phyloP scores from a whole-genome alignment of 2,329 filamentous ascomycete species.

The Colletotrichum somersetense region DNA sequence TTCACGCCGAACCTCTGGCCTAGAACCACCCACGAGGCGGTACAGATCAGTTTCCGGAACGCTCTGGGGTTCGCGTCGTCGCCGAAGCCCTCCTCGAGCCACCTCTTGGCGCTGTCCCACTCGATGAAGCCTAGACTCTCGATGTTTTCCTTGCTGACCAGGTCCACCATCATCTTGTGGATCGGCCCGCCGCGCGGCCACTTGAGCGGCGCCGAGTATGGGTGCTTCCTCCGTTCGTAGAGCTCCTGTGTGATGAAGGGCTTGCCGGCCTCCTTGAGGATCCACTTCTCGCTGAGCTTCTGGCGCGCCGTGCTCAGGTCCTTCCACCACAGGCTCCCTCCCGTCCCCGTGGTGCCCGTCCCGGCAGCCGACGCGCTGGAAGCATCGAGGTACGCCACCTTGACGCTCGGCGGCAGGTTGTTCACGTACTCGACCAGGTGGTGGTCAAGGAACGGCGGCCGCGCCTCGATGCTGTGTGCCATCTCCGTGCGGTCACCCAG shows the following conservation, averaged over 20 bases:
- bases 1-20: slow-evolving; percentile 36
- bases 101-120: slow-evolving; percentile 50
- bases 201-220: slow-evolving; percentile 60
- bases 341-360: neutral
- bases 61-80: slow-evolving; percentile 48
- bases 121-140: slow-evolving; percentile 56
- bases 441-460: slow-evolving; percentile 54
- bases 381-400: slow-evolving; percentile 43
- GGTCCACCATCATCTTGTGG: slow-evolving; percentile 48
- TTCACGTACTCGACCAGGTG: slow-evolving; percentile 50
- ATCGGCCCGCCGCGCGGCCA: slow-evolving; percentile 59
- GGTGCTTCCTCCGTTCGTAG: slow-evolving; percentile 63
- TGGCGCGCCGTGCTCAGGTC: slow-evolving; percentile 35
- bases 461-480: slow-evolving; percentile 53
- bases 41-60: slow-evolving; percentile 32
- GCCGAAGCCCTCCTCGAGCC: slow-evolving; percentile 55
- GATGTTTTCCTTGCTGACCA: slow-evolving; percentile 54
- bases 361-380: slow-evolving; percentile 7
- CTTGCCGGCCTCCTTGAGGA: slow-evolving; percentile 59
- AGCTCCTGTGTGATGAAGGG: slow-evolving; percentile 61
- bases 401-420: slow-evolving; percentile 48
- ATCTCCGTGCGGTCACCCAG: slow-evolving; percentile 53
- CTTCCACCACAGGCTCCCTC: slow-evolving; percentile 57
- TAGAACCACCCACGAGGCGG: slow-evolving; percentile 33
- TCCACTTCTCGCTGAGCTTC: slow-evolving; percentile 61